Evolutionary conservation across 805 yeast species (phyloP), one percentile per base, ranked within the genome.

Genomic region (Pichia cephalocereana): DNA sequence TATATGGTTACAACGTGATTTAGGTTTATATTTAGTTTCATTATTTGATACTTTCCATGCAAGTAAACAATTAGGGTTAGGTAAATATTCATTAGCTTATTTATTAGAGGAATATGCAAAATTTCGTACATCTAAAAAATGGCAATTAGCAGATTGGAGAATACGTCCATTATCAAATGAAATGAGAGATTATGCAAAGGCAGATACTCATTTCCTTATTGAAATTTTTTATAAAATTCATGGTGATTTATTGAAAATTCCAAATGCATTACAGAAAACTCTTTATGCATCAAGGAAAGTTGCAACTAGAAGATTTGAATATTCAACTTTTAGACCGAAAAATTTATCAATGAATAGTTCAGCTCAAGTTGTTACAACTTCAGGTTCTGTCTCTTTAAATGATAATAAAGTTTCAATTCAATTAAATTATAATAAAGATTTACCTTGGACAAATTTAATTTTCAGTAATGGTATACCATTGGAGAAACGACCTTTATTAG

Each of bases 61-160:
- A 0, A 79, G 96, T 0, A 80, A 77, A 52, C 79, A 77, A 15
- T 69, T 93, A n/a, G 86, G 86, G 0, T 75, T 89, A 50, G 88
- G 95, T 7, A 83, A 81, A 58, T 83, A 83, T 59, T 83, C 96
- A 44, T 72, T 93, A 46, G 96, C 97, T 0, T 87, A 79, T 61
- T 70, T 93, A 43, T 71, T 93, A 46, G 96, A 91, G 58, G 74
- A 74, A 27, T 87, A 74, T 64, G 96, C 93, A 4, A 73, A 78
- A 41, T 93, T 93, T 65, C 80, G 79, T 54, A 89, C 99, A 0
- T 86, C 96, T 14, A 93, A 93, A 59, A 86, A 90, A 67, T 93
- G 90, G 67, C 99, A 93, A 67, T 69, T 90, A 52, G 96, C 98
- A 1, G 99, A 93, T 65, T 93, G 99, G 99, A 77, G 99, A 62